phyloP scores from a whole-genome alignment of 805 yeast species.

The Myxozyma mucilagina region DNA sequence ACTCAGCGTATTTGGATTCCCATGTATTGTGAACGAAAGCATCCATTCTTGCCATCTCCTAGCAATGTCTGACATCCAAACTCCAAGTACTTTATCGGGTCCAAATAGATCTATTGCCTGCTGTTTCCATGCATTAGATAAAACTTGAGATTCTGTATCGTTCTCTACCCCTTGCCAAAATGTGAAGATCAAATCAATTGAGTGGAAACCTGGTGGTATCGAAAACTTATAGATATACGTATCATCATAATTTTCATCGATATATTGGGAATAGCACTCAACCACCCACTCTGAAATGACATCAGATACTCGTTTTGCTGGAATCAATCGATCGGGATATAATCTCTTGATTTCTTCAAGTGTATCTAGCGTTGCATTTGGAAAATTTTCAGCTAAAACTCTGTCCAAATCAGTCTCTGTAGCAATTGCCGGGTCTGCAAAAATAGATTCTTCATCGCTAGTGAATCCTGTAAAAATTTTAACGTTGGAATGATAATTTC shows the following conservation, averaged over 20 bases:
- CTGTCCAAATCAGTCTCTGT: slow-evolving; percentile 10
- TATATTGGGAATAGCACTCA: slow-evolving; percentile 11
- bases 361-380: slow-evolving; percentile 19
- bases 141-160: too few relatives aligned
- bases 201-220: slow-evolving; percentile 28
- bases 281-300: slow-evolving; percentile 28
- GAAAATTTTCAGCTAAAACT: slow-evolving; percentile 14
- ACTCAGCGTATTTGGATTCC: slow-evolving; percentile 24
- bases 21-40: slow-evolving; percentile 17
- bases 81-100: too few relatives aligned
- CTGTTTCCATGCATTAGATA: too few relatives aligned
- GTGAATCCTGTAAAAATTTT: slow-evolving; percentile 19
- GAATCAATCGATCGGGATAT: slow-evolving; percentile 11
- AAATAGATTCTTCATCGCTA: slow-evolving; percentile 27
- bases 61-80: slow-evolving; percentile 15
- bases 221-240: slow-evolving; percentile 20
- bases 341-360: slow-evolving; percentile 7
- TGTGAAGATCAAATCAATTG: slow-evolving; percentile 21
- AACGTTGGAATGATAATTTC: slow-evolving; percentile 11
- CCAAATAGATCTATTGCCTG: too few relatives aligned
- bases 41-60: slow-evolving; percentile 21
- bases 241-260: slow-evolving; percentile 10
- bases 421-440: slow-evolving; percentile 19
- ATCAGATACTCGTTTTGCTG: slow-evolving; percentile 8
- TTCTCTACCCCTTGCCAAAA: slow-evolving; percentile 14